Evolutionary conservation across 1,139 yeast species (phyloP).

Genomic region (Taphrina wiesneri): DNA sequence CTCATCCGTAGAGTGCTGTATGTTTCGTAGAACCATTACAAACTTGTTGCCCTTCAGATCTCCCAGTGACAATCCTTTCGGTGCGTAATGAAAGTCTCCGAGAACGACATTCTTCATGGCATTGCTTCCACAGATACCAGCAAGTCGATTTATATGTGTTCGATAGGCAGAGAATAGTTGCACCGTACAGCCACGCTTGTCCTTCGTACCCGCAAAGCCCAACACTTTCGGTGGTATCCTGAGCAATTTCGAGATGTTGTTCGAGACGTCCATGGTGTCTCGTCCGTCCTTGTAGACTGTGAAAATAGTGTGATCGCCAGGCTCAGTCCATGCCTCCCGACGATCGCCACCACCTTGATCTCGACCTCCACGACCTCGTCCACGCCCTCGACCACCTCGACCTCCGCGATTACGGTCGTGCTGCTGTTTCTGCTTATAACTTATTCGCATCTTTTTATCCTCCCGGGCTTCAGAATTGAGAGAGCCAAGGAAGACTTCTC

Average conservation of each 20-base stretch:
- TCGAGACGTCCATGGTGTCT: slow-evolving; percentile 95
- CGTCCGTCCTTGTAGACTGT: slow-evolving; percentile 89
- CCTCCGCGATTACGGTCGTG: slow-evolving; percentile 51
- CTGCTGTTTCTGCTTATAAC: slow-evolving; percentile 41
- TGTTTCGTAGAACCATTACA: slow-evolving; percentile 65
- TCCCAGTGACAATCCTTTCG: slow-evolving; percentile 68
- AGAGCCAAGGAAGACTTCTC: slow-evolving; percentile 71
- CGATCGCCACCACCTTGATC: slow-evolving; percentile 11
- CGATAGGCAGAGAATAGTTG: slow-evolving; percentile 74
- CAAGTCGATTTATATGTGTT: slow-evolving; percentile 75
- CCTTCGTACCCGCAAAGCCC: slow-evolving; percentile 93
- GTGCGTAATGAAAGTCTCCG: slow-evolving; percentile 52
- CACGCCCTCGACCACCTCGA: slow-evolving; percentile 27
- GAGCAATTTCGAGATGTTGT: slow-evolving; percentile 67
- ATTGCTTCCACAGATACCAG: slow-evolving; percentile 65
- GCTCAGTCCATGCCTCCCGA: slow-evolving; percentile 27
- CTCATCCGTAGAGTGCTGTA: slow-evolving; percentile 42
- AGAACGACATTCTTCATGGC: slow-evolving; percentile 70
- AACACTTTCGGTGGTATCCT: slow-evolving; percentile 69
- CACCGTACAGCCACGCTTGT: slow-evolving; percentile 91
- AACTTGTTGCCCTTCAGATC: slow-evolving; percentile 87
- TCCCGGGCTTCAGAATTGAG: slow-evolving; percentile 76
- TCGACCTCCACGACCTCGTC: slow-evolving; percentile 30
- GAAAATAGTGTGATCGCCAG: slow-evolving; percentile 62
- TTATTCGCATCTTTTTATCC: slow-evolving; percentile 51